Evolutionary conservation across 1,139 yeast genomes (phyloP).

Genomic region (Pichia sp.): DNA sequence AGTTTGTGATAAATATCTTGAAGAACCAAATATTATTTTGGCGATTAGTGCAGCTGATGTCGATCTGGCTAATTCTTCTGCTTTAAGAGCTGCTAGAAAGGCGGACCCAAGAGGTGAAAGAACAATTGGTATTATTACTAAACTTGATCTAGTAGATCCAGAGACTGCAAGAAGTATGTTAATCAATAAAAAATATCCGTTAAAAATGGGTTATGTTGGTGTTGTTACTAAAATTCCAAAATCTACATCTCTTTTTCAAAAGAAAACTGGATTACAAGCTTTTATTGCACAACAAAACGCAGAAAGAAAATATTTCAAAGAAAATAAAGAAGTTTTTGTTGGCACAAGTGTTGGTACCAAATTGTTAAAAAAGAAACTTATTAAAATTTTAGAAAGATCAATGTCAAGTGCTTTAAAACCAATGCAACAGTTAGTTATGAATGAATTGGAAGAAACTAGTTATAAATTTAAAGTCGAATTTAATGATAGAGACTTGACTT

Average conservation of each 20-base stretch:
- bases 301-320: slow-evolving; percentile 53
- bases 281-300: slow-evolving; percentile 60
- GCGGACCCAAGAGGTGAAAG: slow-evolving; percentile 94
- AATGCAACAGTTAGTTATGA: slow-evolving; percentile 77
- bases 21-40: slow-evolving; percentile 85
- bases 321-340: slow-evolving; percentile 52
- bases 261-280: slow-evolving; percentile 34
- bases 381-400: slow-evolving; percentile 79
- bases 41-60: slow-evolving; percentile 98
- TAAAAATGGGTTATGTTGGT: slow-evolving; percentile 95
- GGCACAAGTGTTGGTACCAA: slow-evolving; percentile 76
- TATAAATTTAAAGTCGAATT: slow-evolving; percentile 94
- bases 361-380: slow-evolving; percentile 68
- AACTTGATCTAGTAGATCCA: slow-evolving; percentile 82
- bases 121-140: slow-evolving; percentile 93
- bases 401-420: slow-evolving; percentile 90
- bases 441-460: slow-evolving; percentile 87
- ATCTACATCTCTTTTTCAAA: slow-evolving; percentile 30
- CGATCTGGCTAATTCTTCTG: slow-evolving; percentile 93
- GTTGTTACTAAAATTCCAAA: slow-evolving; percentile 79
- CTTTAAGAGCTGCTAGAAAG: slow-evolving; percentile 83
- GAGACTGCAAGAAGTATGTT: slow-evolving; percentile 62
- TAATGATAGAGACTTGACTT: slow-evolving; percentile 88
- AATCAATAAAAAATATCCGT: slow-evolving; percentile 75
- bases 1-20: slow-evolving; percentile 78